Conservation (phyloP, 352 stramenopile species). For the Elongisporangium senticosum region DNA sequence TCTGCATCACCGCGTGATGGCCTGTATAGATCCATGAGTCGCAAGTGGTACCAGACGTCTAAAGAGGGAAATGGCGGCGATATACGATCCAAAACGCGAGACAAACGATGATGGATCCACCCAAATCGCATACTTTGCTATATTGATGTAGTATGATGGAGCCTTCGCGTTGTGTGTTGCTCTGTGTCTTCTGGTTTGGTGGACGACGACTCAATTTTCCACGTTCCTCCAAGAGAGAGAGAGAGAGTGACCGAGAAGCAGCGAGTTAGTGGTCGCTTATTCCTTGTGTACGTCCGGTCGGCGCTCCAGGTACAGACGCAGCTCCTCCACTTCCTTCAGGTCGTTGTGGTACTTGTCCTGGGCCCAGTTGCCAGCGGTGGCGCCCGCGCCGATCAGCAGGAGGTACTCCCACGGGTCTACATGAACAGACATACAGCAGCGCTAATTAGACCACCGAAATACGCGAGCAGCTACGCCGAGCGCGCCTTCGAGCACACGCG, state of each 20-base stretch:
- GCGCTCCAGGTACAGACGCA: constrained; percentile 68
- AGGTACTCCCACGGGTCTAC: constrained; percentile 81
- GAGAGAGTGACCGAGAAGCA: too few species aligned
- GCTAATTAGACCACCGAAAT: neutral
- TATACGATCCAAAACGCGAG: neutral
- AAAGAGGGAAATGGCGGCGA: neutral
- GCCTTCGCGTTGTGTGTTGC: neutral
- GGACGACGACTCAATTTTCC: neutral
- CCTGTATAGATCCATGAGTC: neutral
- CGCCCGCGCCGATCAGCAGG: constrained; percentile 61
- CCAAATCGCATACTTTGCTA: neutral
- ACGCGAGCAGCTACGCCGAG: neutral
- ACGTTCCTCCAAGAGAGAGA: neutral
- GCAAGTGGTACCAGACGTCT: too few species aligned
- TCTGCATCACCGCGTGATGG: too few species aligned
- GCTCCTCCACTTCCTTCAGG: constrained; percentile 68
- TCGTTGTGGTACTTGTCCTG: constrained; percentile 76
- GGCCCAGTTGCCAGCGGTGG: constrained; percentile 48
- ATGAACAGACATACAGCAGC: neutral
- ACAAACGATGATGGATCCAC: neutral
- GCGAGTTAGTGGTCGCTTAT: constrained; percentile 6
- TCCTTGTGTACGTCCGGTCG: constrained; percentile 49
- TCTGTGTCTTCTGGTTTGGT: too few species aligned
- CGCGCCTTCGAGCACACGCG: too few species aligned
- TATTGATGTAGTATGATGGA: neutral